Evolutionary conservation across 2,329 filamentous ascomycete genomes (phyloP).

Genomic region (Beauveria brongniartii): DNA sequence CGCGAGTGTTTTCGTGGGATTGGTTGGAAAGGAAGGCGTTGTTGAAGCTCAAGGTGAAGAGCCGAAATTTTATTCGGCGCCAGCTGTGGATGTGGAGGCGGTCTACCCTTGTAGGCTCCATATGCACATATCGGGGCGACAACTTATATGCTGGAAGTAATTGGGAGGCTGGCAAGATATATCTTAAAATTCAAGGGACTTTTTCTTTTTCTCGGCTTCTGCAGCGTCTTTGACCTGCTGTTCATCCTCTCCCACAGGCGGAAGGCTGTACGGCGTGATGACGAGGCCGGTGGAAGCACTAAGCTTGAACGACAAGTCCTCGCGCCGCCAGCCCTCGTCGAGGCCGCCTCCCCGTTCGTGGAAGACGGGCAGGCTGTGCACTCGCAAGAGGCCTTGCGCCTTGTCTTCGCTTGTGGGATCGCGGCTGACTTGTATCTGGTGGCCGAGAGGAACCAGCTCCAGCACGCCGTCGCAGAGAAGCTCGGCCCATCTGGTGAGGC

Average conservation of each 20-base stretch:
- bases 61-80: conserved; percentile 9
- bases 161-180: background rate
- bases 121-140: conserved; percentile 11
- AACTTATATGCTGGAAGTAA: conserved; percentile 8
- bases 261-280: conserved; percentile 82
- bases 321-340: conserved; percentile 58
- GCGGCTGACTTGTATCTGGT: conserved; percentile 44
- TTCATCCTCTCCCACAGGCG: conserved; percentile 70
- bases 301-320: conserved; percentile 85
- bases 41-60: background rate
- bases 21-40: background rate
- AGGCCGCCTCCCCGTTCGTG: conserved; percentile 82
- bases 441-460: conserved; percentile 67
- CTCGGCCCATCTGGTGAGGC: conserved; percentile 80
- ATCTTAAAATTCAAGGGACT: conserved; percentile 58
- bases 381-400: conserved; percentile 76
- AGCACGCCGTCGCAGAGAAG: conserved; percentile 76
- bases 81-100: conserved; percentile 2
- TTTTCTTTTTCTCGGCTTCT: conserved; percentile 49
- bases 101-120: conserved; percentile 3
- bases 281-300: conserved; percentile 72
- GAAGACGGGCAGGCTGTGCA: conserved; percentile 75
- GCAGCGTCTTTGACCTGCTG: conserved; percentile 25
- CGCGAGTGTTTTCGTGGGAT: conserved; percentile 5
- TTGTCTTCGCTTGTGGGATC: conserved; percentile 53